These are phyloP conservation scores for Rhizophagus sp. DNA, from an alignment of 192 early-diverging fungal species.

Conservation along the genomic window DNA sequence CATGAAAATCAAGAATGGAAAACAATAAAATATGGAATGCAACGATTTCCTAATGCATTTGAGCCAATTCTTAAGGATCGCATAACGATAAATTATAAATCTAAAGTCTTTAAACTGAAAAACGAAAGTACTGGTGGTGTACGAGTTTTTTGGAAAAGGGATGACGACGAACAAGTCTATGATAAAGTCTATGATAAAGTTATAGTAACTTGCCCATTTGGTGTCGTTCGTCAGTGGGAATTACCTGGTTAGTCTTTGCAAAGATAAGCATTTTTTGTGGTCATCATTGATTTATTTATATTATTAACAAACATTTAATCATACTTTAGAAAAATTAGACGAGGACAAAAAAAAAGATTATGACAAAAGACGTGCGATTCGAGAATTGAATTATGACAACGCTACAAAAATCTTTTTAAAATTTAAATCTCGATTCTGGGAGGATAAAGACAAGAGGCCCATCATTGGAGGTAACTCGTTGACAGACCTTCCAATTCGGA, in stretches of 20 bases:
- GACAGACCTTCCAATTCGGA: conserved; percentile 28
- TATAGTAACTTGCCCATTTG: conserved; percentile 35
- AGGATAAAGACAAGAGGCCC: neutral
- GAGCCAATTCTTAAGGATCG: conserved; percentile 5
- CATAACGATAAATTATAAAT: no score
- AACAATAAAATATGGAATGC: conserved; percentile 34
- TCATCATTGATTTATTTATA: no score
- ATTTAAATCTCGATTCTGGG: conserved; percentile 39
- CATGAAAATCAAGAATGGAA: conserved; percentile 18
- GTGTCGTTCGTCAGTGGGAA: conserved; percentile 36
- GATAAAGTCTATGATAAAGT: conserved; percentile 19
- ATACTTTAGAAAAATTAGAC: no score
- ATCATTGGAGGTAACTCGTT: conserved; percentile 31
- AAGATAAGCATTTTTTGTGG: no score
- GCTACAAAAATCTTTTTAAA: conserved; percentile 29
- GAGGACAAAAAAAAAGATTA: neutral
- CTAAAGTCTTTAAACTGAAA: conserved; percentile 28
- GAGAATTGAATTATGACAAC: conserved; percentile 20
- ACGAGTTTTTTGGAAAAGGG: conserved; percentile 33
- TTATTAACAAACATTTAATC: no score
- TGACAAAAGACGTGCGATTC: conserved; percentile 23
- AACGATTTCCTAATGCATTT: conserved; percentile 38
- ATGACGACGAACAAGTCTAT: no score
- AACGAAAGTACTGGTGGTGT: conserved; percentile 20
- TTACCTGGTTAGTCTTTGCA: conserved; percentile 19